Conservation (phyloP, 441 rosid species). For the Gossypium lobatum region DNA sequence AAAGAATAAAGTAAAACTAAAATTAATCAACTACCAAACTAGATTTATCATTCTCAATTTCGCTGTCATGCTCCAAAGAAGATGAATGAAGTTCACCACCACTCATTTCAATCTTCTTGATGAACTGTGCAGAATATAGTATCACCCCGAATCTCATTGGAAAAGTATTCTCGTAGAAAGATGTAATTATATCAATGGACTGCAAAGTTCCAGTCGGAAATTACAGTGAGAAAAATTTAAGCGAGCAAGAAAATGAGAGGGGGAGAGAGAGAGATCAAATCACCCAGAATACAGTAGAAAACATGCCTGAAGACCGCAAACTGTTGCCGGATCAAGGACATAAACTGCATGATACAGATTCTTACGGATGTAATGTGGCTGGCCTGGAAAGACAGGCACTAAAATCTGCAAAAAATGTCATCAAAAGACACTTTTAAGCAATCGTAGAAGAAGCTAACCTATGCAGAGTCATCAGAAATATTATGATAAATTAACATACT, state of each 20-base stretch:
- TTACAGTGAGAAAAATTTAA: constrained; percentile 1
- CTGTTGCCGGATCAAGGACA: constrained; percentile 88
- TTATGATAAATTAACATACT: constrained; percentile 38
- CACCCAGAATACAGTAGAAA: constrained; percentile 13
- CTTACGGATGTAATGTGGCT: constrained; percentile 92
- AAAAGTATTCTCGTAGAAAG: constrained; percentile 73
- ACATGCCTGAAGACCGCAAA: constrained; percentile 89
- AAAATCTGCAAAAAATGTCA: constrained; percentile 56
- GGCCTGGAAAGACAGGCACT: constrained; percentile 99
- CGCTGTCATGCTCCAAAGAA: constrained; percentile 34
- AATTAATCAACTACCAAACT: constrained; percentile 62
- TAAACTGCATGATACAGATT: constrained; percentile 94
- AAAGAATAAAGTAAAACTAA: background rate
- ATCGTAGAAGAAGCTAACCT: constrained; percentile 20
- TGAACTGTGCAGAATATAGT: constrained; percentile 67
- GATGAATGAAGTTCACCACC: constrained; percentile 47
- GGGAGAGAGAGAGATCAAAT: constrained; percentile 12
- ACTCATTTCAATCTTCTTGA: constrained; percentile 54
- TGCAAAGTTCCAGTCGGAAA: constrained; percentile 43
- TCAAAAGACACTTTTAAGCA: constrained; percentile 12
- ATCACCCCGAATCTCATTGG: constrained; percentile 96
- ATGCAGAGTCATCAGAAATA: constrained; percentile 18
- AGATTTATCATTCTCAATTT: constrained; percentile 70
- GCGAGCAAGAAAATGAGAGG: background rate
- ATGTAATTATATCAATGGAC: constrained; percentile 69